Evolutionary conservation across 148 eudicot species (phyloP).

Genomic region (Diospyros kaki): DNA sequence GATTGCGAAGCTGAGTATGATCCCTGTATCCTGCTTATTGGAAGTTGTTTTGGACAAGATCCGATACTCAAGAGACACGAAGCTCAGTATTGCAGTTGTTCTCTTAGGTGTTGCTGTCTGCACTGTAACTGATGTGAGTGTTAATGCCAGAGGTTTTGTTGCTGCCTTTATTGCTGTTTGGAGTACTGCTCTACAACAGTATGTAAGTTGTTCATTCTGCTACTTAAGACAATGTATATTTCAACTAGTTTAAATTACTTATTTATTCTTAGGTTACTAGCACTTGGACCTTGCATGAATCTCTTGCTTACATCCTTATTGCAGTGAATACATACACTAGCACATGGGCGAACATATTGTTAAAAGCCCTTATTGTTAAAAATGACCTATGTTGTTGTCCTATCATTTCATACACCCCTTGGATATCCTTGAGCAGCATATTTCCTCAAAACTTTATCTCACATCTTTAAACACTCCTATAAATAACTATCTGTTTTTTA

Average conservation of each 20-base stretch:
- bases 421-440: too few species aligned
- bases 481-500: not conserved
- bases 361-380: not conserved
- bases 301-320: too few species aligned
- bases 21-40: slow-evolving; percentile 64
- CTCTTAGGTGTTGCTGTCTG: slow-evolving; percentile 71
- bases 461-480: too few species aligned
- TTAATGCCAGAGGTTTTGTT: slow-evolving; percentile 61
- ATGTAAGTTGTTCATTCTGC: slow-evolving; percentile 42
- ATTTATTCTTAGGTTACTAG: not conserved
- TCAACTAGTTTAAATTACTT: too few species aligned
- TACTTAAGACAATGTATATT: not conserved
- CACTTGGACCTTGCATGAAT: not conserved
- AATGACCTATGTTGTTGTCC: not conserved
- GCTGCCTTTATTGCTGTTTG: slow-evolving; percentile 70
- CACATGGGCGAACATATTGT: too few species aligned
- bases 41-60: slow-evolving; percentile 61
- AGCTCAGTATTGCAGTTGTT: slow-evolving; percentile 58
- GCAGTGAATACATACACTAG: too few species aligned
- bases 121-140: slow-evolving; percentile 69
- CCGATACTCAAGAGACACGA: slow-evolving; percentile 62
- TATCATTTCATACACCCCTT: too few species aligned
- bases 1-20: slow-evolving; percentile 83
- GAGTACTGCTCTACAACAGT: slow-evolving; percentile 75
- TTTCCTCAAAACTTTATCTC: too few species aligned